These are phyloP conservation scores for Septoria petroselini DNA, from an alignment of 2,329 filamentous ascomycete genomes.

Conservation along the genomic window DNA sequence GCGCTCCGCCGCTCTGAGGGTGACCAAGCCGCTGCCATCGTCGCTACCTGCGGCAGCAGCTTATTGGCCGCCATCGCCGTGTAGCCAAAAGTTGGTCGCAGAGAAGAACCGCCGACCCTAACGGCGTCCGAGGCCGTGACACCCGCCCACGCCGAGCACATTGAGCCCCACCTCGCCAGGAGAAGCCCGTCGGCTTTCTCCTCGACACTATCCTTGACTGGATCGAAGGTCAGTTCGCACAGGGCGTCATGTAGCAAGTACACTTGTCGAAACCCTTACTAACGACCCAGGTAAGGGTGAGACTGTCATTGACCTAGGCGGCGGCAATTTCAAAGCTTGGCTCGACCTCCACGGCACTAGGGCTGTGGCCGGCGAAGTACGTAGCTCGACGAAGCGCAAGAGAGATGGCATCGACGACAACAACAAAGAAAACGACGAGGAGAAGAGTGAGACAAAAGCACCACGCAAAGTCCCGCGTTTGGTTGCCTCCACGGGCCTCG, in stretches of 20 bases:
- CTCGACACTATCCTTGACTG: slow-evolving; percentile 25
- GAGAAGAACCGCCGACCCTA: slow-evolving; percentile 10
- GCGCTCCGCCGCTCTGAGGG: slow-evolving; percentile 24
- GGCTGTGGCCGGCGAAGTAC: background rate
- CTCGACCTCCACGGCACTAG: background rate
- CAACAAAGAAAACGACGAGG: background rate
- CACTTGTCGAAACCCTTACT: slow-evolving; percentile 36
- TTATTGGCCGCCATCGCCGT: slow-evolving; percentile 16
- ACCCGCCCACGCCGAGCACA: slow-evolving; percentile 27
- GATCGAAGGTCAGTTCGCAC: slow-evolving; percentile 25
- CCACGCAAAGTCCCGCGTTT: slow-evolving; percentile 1
- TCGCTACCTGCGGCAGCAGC: too few relatives aligned
- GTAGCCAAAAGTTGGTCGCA: slow-evolving; percentile 19
- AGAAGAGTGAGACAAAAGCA: background rate
- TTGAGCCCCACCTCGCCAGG: slow-evolving; percentile 23
- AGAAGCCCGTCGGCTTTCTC: slow-evolving; percentile 26
- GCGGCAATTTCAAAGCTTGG: slow-evolving; percentile 32
- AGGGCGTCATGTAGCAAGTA: slow-evolving; percentile 26
- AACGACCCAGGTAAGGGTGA: slow-evolving; percentile 22
- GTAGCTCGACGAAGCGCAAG: background rate
- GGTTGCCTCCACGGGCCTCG: slow-evolving; percentile 6
- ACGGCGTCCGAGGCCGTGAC: slow-evolving; percentile 20
- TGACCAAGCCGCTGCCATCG: slow-evolving; percentile 22
- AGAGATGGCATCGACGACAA: slow-evolving; percentile 7
- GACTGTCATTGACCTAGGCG: slow-evolving; percentile 21